Evolutionary conservation across 116 monocot genomes (phyloP).

Genomic region (Posidonia oceanica): DNA sequence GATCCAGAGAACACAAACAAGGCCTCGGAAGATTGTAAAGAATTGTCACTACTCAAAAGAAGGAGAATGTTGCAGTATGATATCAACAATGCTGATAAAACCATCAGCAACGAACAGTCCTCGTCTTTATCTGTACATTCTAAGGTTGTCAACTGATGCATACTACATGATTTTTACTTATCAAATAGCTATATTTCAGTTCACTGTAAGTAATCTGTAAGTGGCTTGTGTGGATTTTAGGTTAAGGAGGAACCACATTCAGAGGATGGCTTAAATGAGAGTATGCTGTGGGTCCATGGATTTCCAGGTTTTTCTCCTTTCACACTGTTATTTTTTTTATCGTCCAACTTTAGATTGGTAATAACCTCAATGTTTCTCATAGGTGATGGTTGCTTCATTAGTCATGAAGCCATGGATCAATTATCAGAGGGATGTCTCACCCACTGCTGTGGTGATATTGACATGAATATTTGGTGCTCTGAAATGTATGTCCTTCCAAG

Average conservation of each 20-base stretch:
- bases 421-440: conserved; percentile 32
- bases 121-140: conserved; percentile 10
- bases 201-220: not conserved
- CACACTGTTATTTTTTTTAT: not conserved
- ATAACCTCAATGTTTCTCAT: not conserved
- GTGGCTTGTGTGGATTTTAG: conserved; percentile 9
- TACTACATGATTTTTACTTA: not conserved
- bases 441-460: conserved; percentile 30
- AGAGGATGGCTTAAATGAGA: conserved; percentile 11
- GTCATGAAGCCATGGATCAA: conserved; percentile 18
- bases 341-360: not conserved
- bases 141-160: conserved; percentile 12
- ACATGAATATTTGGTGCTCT: conserved; percentile 17
- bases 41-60: conserved; percentile 55
- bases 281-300: conserved; percentile 15
- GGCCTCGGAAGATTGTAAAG: conserved; percentile 21
- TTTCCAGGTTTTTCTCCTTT: conserved; percentile 19
- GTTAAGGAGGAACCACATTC: conserved; percentile 1
- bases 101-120: conserved; percentile 4
- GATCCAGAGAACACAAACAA: conserved; percentile 41
- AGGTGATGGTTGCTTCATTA: conserved; percentile 14
- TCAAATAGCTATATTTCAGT: not conserved
- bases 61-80: conserved; percentile 75
- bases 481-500: conserved; percentile 29
- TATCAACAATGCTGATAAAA: conserved; percentile 25